Evolutionary conservation across 2,329 filamentous ascomycete genomes (phyloP).

Genomic region (Talaromyces sp.): DNA sequence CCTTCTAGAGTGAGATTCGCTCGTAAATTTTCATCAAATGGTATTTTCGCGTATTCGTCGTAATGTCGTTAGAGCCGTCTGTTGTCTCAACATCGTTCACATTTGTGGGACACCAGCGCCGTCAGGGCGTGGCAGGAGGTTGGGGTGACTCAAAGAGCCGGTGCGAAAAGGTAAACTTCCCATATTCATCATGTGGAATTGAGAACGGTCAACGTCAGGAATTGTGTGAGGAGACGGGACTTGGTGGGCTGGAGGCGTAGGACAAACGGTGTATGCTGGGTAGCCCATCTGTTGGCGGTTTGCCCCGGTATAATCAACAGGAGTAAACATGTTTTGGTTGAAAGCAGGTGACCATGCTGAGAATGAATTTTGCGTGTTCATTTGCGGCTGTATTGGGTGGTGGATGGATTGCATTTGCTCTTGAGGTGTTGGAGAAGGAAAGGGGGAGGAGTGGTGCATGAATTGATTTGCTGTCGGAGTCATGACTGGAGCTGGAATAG

Average conservation of each 20-base stretch:
- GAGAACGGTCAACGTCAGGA: slow-evolving; percentile 10
- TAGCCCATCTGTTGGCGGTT: slow-evolving; percentile 26
- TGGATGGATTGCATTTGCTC: slow-evolving; percentile 17
- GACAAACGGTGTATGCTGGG: slow-evolving; percentile 18
- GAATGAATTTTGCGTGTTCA: slow-evolving; percentile 19
- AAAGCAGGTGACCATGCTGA: slow-evolving; percentile 29
- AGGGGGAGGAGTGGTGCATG: slow-evolving; percentile 20
- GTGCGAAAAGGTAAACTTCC: slow-evolving; percentile 23
- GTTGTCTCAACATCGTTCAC: neutral
- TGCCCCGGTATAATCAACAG: slow-evolving; percentile 25
- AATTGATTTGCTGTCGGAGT: slow-evolving; percentile 28
- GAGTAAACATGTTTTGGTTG: slow-evolving; percentile 29
- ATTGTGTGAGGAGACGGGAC: slow-evolving; percentile 6
- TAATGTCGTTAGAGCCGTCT: neutral
- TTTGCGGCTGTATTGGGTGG: slow-evolving; percentile 19
- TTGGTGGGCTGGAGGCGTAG: slow-evolving; percentile 20
- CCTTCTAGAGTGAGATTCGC: neutral
- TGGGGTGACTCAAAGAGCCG: slow-evolving; percentile 27
- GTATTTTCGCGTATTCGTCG: neutral
- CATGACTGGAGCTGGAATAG: slow-evolving; percentile 22
- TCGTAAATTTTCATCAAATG: neutral
- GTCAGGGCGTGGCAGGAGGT: slow-evolving; percentile 11
- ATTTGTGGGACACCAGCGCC: neutral
- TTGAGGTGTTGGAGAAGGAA: slow-evolving; percentile 19
- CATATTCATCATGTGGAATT: slow-evolving; percentile 7